These are phyloP conservation scores for Irpex sp. DNA, from an alignment of 1,284 basidiomycete species.

Conservation along the genomic window DNA sequence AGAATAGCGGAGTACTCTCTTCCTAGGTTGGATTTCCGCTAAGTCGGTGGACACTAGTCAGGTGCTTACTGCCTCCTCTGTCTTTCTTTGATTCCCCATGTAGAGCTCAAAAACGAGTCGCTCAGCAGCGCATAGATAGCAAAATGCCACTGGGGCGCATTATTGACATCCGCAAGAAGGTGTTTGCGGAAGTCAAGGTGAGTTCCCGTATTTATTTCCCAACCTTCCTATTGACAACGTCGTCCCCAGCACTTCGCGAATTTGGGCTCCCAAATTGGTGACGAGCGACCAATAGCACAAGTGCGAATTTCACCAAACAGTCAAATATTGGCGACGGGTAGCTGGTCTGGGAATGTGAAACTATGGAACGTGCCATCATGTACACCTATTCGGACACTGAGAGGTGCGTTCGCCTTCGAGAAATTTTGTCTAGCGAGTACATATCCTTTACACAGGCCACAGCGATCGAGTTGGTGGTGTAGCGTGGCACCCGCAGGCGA, in stretches of 20 bases:
- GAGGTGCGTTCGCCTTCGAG: slow-evolving; percentile 46
- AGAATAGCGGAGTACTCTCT: slow-evolving; percentile 90
- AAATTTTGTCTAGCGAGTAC: neutral
- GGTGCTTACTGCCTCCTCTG: slow-evolving; percentile 70
- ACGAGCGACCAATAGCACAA: slow-evolving; percentile 90
- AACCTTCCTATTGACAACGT: neutral
- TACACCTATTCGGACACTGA: slow-evolving; percentile 68
- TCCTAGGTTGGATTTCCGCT: slow-evolving; percentile 78
- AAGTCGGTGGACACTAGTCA: slow-evolving; percentile 42
- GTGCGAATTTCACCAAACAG: slow-evolving; percentile 95
- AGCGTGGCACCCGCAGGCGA: slow-evolving; percentile 96
- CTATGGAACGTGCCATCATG: slow-evolving; percentile 94
- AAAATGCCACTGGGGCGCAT: slow-evolving; percentile 87
- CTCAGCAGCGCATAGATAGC: slow-evolving; percentile 85
- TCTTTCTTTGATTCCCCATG: slow-evolving; percentile 28
- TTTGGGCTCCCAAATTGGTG: slow-evolving; percentile 96
- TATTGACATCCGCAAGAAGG: slow-evolving; percentile 86
- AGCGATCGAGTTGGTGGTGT: slow-evolving; percentile 91
- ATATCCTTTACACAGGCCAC: slow-evolving; percentile 53
- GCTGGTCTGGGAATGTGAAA: slow-evolving; percentile 95
- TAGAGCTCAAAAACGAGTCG: slow-evolving; percentile 91
- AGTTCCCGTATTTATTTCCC: slow-evolving; percentile 19
- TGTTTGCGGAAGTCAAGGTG: slow-evolving; percentile 89
- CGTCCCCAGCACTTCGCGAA: slow-evolving; percentile 74
- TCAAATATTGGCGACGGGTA: slow-evolving; percentile 84